phyloP scores from a whole-genome alignment of 371 early-diverging fungal genomes.

The Batkoa obscura region DNA sequence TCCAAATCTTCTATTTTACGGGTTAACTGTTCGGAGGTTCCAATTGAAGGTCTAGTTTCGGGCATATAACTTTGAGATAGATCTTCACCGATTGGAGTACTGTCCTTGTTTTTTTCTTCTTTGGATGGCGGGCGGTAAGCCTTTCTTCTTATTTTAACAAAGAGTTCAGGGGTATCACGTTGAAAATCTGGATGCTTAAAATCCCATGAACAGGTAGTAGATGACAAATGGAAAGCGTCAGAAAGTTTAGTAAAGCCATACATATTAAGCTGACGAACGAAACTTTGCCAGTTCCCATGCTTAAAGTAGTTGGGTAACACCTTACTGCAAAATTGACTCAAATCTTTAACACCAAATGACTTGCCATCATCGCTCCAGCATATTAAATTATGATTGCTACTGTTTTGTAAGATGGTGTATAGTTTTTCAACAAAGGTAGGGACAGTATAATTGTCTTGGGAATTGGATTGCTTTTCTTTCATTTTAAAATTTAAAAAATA shows the following conservation, averaged over 20 bases:
- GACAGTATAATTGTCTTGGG: not conserved
- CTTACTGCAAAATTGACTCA: slow-evolving; percentile 64
- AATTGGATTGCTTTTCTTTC: too few species aligned
- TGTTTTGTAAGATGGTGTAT: slow-evolving; percentile 49
- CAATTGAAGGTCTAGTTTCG: too few species aligned
- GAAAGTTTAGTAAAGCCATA: slow-evolving; percentile 72
- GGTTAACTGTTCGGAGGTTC: too few species aligned
- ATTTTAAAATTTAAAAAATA: too few species aligned
- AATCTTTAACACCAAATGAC: slow-evolving; percentile 44
- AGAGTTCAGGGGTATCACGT: slow-evolving; percentile 28
- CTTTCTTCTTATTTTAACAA: not conserved
- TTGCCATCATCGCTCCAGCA: slow-evolving; percentile 56
- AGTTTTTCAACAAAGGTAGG: slow-evolving; percentile 5
- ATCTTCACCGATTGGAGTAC: too few species aligned
- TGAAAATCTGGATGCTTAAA: slow-evolving; percentile 33
- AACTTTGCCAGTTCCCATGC: slow-evolving; percentile 81
- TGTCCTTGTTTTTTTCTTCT: too few species aligned
- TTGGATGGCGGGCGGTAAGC: too few species aligned
- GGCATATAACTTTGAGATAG: too few species aligned
- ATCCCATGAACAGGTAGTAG: slow-evolving; percentile 30
- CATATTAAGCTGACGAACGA: slow-evolving; percentile 92
- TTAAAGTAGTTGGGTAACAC: slow-evolving; percentile 80
- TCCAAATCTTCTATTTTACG: too few species aligned
- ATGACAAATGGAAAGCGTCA: slow-evolving; percentile 25
- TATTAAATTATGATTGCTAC: slow-evolving; percentile 40